Conservation (phyloP, 78 protist genomes). For the slime mould (Dictyostelium discoideum) region DNA sequence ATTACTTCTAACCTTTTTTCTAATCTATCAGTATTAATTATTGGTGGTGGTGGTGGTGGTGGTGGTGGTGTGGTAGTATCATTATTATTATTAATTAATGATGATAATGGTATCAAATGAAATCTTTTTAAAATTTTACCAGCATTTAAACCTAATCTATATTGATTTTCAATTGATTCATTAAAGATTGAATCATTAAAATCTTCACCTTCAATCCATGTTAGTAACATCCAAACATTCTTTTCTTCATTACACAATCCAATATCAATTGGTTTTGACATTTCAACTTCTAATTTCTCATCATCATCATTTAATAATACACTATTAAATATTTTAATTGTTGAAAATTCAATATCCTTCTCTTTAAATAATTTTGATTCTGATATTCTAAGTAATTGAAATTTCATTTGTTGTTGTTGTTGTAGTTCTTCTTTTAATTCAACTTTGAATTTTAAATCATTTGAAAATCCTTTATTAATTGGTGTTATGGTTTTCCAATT, state of each 20-base stretch:
- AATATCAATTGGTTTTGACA: not conserved
- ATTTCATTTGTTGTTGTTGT: not conserved
- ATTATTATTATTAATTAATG: not conserved
- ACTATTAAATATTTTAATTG: not conserved
- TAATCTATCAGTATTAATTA: not conserved
- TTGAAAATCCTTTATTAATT: not conserved
- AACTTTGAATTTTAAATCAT: not conserved
- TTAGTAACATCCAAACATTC: not conserved
- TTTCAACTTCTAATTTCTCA: not conserved
- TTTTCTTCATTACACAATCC: not conserved
- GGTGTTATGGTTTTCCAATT: not conserved
- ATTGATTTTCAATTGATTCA: not conserved
- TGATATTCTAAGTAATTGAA: not conserved
- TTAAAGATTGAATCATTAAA: not conserved
- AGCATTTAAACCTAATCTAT: not conserved
- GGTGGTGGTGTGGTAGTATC: not conserved
- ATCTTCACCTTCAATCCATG: not conserved
- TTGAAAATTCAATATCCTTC: not conserved
- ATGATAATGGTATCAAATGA: not conserved
- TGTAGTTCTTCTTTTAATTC: not conserved
- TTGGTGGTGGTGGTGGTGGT: not conserved
- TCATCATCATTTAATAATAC: not conserved
- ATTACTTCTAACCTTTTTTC: not conserved
- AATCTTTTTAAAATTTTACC: not conserved
- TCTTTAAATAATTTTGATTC: not conserved